These are phyloP conservation scores for Cystofilobasidium ferigula DNA, from an alignment of 768 basidiomycete genomes.

Conservation along the genomic window DNA sequence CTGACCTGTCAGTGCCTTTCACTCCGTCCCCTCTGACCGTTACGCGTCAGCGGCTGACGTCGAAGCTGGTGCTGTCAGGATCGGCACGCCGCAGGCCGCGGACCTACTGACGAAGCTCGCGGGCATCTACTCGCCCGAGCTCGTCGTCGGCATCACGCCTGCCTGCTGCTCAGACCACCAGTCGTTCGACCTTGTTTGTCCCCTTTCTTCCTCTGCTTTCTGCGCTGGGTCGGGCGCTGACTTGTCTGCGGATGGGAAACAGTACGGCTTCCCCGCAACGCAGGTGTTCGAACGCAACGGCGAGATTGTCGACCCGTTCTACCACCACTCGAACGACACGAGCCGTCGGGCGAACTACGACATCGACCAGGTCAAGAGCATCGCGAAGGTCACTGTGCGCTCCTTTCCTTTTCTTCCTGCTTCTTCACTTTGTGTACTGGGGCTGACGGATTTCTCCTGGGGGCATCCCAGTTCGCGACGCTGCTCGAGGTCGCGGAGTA, in stretches of 20 bases:
- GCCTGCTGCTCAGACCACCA: conserved; percentile 80
- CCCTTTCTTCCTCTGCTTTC: too few relatives aligned
- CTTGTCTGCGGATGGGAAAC: too few relatives aligned
- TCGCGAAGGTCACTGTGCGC: conserved; percentile 75
- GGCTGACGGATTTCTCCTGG: too few relatives aligned
- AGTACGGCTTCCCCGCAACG: conserved; percentile 72
- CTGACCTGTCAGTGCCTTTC: conserved; percentile 47
- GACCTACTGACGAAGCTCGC: conserved; percentile 66
- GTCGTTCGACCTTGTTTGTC: conserved; percentile 72
- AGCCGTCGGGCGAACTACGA: conserved; percentile 71
- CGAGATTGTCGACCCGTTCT: conserved; percentile 76
- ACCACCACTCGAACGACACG: conserved; percentile 77
- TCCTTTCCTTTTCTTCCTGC: neutral
- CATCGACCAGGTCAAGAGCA: conserved; percentile 65
- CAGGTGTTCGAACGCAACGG: conserved; percentile 84
- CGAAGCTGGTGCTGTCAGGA: conserved; percentile 42
- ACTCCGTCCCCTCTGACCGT: neutral
- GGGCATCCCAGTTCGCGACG: conserved; percentile 27
- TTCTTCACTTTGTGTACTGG: neutral
- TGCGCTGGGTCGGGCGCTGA: too few relatives aligned
- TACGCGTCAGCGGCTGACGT: neutral
- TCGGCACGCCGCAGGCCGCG: conserved; percentile 65
- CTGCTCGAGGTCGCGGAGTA: conserved; percentile 26
- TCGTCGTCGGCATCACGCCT: conserved; percentile 47
- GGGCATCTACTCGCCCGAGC: conserved; percentile 67